Conservation (phyloP, 306 rosid genomes). For the Spatholobus suberectus region DNA sequence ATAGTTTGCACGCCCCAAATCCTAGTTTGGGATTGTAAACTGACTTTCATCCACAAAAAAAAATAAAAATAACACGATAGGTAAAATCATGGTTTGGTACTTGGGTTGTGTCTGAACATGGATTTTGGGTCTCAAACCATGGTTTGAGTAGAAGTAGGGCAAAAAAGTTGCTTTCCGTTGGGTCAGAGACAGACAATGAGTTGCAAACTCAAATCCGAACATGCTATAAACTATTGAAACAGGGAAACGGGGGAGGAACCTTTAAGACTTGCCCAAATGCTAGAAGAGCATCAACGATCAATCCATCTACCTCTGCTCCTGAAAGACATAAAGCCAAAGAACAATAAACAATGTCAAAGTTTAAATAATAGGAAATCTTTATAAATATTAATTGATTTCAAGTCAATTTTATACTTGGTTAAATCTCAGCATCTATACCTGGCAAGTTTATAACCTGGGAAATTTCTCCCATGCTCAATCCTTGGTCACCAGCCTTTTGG, state of each 20-base stretch:
- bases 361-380: slow-evolving; percentile 3
- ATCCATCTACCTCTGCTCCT: slow-evolving; percentile 68
- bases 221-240: slow-evolving; percentile 23
- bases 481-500: slow-evolving; percentile 91
- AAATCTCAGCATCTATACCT: slow-evolving; percentile 57
- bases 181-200: neutral
- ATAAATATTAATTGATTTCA: slow-evolving; percentile 4
- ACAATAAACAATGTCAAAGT: slow-evolving; percentile 29
- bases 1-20: neutral
- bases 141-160: neutral
- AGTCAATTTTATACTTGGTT: slow-evolving; percentile 5
- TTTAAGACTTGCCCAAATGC: slow-evolving; percentile 71
- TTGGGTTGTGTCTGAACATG: neutral
- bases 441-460: slow-evolving; percentile 63
- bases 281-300: slow-evolving; percentile 77
- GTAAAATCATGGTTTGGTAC: slow-evolving; percentile 4
- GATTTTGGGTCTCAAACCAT: slow-evolving; percentile 27
- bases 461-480: slow-evolving; percentile 81
- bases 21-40: neutral
- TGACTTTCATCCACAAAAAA: neutral
- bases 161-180: neutral
- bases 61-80: neutral
- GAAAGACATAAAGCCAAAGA: slow-evolving; percentile 42
- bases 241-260: slow-evolving; percentile 55
- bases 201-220: neutral